These are phyloP conservation scores for Curvularia eragrostidis DNA, from an alignment of 2,329 filamentous ascomycete species.

Conservation along the genomic window DNA sequence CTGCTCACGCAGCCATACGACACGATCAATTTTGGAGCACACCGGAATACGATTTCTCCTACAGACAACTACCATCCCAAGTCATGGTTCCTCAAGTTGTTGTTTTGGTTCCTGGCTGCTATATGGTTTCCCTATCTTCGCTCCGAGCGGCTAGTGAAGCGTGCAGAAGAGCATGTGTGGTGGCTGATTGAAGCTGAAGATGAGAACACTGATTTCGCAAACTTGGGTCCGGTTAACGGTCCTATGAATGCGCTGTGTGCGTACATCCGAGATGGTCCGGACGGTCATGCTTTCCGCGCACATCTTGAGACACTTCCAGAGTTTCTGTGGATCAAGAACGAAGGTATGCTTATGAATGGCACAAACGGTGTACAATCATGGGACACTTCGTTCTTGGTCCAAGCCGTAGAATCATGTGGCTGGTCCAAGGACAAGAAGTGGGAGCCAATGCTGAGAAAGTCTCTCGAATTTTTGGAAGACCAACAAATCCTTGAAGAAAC, in stretches of 20 bases:
- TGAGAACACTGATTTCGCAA: conserved; percentile 85
- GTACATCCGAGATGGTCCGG: conserved; percentile 83
- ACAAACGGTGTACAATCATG: conserved; percentile 98
- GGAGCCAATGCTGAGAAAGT: conserved; percentile 81
- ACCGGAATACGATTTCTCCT: conserved; percentile 82
- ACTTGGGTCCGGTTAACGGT: conserved; percentile 86
- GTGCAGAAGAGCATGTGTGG: conserved; percentile 81
- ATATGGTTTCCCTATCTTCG: conserved; percentile 83
- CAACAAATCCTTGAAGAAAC: conserved; percentile 91
- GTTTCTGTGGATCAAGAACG: conserved; percentile 87
- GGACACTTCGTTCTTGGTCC: conserved; percentile 92
- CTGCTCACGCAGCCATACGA: conserved; percentile 81
- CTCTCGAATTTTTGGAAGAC: conserved; percentile 83
- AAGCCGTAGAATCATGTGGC: conserved; percentile 79
- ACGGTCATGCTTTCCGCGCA: conserved; percentile 71
- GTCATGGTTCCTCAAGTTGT: conserved; percentile 76
- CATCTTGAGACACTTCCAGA: conserved; percentile 85
- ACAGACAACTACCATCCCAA: conserved; percentile 94
- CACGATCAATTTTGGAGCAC: conserved; percentile 74
- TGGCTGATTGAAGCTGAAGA: conserved; percentile 90
- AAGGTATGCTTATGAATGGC: conserved; percentile 93
- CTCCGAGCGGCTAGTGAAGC: conserved; percentile 67
- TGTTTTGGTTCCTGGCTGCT: conserved; percentile 80
- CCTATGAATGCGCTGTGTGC: conserved; percentile 89
- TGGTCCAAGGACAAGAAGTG: conserved; percentile 79